Conservation (phyloP, 2,329 filamentous ascomycete genomes). For the Fusarium sp. region DNA sequence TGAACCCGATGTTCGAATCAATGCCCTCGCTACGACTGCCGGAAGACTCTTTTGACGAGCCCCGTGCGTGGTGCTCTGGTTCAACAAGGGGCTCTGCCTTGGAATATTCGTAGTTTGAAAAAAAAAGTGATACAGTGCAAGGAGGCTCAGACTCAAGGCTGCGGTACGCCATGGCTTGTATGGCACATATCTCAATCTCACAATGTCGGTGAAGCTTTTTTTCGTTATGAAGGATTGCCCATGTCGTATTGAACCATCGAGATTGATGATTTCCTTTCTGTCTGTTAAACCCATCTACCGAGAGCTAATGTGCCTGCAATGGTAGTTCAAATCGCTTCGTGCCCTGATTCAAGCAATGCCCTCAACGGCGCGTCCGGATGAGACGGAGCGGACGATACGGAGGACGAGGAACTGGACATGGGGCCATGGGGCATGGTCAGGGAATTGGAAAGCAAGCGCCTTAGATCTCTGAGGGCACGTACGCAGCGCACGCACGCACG, state of each 20-base stretch:
- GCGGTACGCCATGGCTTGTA: conserved; percentile 28
- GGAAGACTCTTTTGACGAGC: conserved; percentile 14
- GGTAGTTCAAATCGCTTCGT: not conserved
- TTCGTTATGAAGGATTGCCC: not conserved
- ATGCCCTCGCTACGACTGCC: conserved; percentile 3
- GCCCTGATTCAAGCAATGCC: conserved; percentile 3
- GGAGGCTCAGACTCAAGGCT: conserved; percentile 27
- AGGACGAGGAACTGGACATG: not conserved
- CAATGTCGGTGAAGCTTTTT: conserved; percentile 31
- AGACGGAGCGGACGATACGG: conserved; percentile 32
- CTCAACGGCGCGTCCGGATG: conserved; percentile 25
- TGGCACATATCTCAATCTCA: conserved; percentile 1
- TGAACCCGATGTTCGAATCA: conserved; percentile 4
- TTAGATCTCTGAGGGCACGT: conserved; percentile 13
- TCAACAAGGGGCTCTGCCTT: conserved; percentile 38
- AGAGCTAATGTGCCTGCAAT: not conserved
- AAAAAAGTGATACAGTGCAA: conserved; percentile 5
- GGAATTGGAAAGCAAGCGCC: not conserved
- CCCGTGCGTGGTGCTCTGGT: conserved; percentile 6
- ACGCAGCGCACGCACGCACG: too few species aligned
- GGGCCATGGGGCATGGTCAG: not conserved
- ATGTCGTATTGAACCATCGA: conserved; percentile 7
- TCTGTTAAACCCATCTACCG: conserved; percentile 11
- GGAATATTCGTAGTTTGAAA: conserved; percentile 15
- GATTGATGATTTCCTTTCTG: not conserved